phyloP scores from a whole-genome alignment of 129 eudicot genomes.

The Cynara cardunculus region DNA sequence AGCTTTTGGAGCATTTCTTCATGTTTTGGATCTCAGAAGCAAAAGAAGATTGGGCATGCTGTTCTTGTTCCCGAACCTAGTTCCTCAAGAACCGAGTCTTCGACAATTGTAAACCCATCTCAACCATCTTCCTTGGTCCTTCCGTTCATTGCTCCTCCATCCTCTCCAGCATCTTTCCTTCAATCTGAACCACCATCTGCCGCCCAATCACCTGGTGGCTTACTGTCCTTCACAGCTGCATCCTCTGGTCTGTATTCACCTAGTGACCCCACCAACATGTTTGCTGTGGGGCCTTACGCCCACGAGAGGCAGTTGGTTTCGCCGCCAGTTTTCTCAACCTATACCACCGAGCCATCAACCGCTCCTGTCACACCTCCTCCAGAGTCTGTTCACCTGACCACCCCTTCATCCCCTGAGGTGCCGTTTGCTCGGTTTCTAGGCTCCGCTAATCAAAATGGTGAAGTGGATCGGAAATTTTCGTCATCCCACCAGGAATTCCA shows the following conservation, averaged over 20 bases:
- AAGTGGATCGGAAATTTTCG: constrained; percentile 39
- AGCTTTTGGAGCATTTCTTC: constrained; percentile 68
- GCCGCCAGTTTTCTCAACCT: constrained; percentile 88
- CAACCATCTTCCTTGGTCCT: constrained; percentile 48
- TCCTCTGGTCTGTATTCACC: constrained; percentile 82
- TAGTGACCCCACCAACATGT: constrained; percentile 69
- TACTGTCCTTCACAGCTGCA: constrained; percentile 48
- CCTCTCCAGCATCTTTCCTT: constrained; percentile 92
- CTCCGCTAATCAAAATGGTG: constrained; percentile 50
- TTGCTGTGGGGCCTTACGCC: constrained; percentile 90
- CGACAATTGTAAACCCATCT: constrained; percentile 31
- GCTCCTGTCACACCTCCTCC: constrained; percentile 99
- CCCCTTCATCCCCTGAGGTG: constrained; percentile 98
- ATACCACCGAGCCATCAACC: constrained; percentile 92
- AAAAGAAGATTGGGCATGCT: constrained; percentile 69
- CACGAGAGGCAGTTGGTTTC: constrained; percentile 90
- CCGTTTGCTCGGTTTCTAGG: constrained; percentile 96
- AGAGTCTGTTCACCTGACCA: constrained; percentile 80
- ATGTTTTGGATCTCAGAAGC: constrained; percentile 80
- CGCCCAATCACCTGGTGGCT: constrained; percentile 67
- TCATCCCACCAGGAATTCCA: constrained; percentile 68
- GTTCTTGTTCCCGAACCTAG: constrained; percentile 62
- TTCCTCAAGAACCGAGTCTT: constrained; percentile 33
- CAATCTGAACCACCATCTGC: constrained; percentile 88
- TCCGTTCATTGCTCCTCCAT: constrained; percentile 94